Conservation (phyloP, 1,284 basidiomycete genomes). For the Stygiomarasmius scandens region DNA sequence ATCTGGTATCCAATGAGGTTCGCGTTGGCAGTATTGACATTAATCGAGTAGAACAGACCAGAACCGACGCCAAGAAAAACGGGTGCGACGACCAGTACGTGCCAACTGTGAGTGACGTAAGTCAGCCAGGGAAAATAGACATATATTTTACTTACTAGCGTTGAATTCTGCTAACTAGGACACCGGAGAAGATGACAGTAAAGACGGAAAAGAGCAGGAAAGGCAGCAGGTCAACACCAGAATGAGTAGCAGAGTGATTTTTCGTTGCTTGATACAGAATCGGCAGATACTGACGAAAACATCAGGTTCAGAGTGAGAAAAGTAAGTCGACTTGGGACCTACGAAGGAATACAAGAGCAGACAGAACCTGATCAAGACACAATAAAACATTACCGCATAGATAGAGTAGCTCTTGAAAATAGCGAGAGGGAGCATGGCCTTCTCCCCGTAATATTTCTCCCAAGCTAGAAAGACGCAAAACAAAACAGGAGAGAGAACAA, state of each 20-base stretch:
- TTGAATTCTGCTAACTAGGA: constrained; percentile 25
- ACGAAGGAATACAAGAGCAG: constrained; percentile 17
- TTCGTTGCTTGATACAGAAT: constrained; percentile 37
- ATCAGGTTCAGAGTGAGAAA: background rate
- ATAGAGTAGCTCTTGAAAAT: constrained; percentile 19
- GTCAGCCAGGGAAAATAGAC: too few species aligned
- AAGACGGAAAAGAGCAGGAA: constrained; percentile 41
- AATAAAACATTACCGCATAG: constrained; percentile 15
- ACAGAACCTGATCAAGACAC: constrained; percentile 17
- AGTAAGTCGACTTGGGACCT: background rate
- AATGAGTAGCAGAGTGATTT: constrained; percentile 35
- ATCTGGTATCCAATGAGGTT: constrained; percentile 47
- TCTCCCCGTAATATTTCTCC: constrained; percentile 3
- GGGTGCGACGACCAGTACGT: constrained; percentile 29
- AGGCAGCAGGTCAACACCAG: constrained; percentile 46
- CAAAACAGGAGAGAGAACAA: constrained; percentile 12
- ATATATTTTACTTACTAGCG: constrained; percentile 14
- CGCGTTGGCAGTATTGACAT: constrained; percentile 28
- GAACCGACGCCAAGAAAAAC: constrained; percentile 28
- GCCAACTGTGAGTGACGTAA: constrained; percentile 18
- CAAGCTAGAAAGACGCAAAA: constrained; percentile 6
- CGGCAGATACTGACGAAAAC: constrained; percentile 21
- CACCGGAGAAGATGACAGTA: constrained; percentile 38
- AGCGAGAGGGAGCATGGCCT: constrained; percentile 15
- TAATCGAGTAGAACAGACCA: constrained; percentile 46